A percentile compares a stretch with the other conserved stretches of the same genome.
These are phyloP conservation scores for Decorospora gaudefroyi DNA, from an alignment of 2,329 filamentous ascomycete genomes.

Conservation along the genomic window DNA sequence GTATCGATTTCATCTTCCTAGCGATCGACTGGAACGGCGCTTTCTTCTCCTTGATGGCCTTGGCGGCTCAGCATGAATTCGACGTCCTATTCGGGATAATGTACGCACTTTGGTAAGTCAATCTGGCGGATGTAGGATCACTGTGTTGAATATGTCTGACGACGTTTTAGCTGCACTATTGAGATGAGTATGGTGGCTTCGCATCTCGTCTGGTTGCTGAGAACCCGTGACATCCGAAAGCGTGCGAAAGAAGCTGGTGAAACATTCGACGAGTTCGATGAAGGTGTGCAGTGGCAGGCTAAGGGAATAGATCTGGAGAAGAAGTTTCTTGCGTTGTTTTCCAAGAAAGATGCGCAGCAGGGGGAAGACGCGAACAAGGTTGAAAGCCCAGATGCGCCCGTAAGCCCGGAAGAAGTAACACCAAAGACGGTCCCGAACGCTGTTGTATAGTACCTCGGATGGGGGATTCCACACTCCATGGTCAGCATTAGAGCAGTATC, in stretches of 20 bases:
- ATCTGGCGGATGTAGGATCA: not conserved
- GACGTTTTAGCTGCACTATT: conserved; percentile 53
- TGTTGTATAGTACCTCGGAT: no score
- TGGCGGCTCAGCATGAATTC: conserved; percentile 62
- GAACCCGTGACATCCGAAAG: conserved; percentile 56
- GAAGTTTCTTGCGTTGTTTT: conserved; percentile 12
- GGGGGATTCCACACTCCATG: no score
- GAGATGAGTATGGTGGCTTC: conserved; percentile 62
- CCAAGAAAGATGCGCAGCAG: not conserved
- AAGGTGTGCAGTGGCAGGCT: conserved; percentile 39
- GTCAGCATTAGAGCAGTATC: no score
- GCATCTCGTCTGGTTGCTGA: conserved; percentile 60
- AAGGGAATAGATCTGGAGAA: conserved; percentile 28
- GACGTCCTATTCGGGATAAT: conserved; percentile 62
- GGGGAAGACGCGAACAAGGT: not conserved
- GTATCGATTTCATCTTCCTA: conserved; percentile 62
- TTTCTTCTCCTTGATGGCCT: conserved; percentile 64
- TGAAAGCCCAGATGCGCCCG: not conserved
- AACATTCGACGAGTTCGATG: conserved; percentile 56
- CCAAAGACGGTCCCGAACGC: conserved; percentile 19
- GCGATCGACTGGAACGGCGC: conserved; percentile 63
- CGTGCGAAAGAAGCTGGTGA: conserved; percentile 50
- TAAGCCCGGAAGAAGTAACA: conserved; percentile 1
- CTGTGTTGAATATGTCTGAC: no score
- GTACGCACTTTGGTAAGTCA: conserved; percentile 57